Evolutionary conservation across 805 yeast genomes (phyloP), one percentile per base, ranked within the genome.

Genomic region (Nakazawaea molendinolei): DNA sequence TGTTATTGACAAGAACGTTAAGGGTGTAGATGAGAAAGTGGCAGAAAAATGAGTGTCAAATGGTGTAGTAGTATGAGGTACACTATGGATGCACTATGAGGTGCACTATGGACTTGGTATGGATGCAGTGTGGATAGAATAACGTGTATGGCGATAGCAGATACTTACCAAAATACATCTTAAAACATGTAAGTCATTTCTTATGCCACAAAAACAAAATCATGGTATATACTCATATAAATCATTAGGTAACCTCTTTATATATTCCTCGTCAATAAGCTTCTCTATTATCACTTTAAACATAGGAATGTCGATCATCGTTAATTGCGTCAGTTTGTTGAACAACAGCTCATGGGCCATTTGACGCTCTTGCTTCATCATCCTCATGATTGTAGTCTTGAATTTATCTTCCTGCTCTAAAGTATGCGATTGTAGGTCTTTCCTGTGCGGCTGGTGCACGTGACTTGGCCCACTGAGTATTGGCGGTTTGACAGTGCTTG

Each of bases 251-350:
- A 40, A 45, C 25, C 67, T 44, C 29, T 43, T 38, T n/a, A 65
- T 33, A 38, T 42, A 63, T 35, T 63, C 70, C 16, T 46, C 47
- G n/a, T 44, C 43, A 12, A 65, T 55, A 45, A 65, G 51, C 23
- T 46, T 41, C 37, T 65, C 68, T 17, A 65, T 49, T 16, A 48
- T 51, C 8, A 21, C 32, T 42, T 64, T 63, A 29, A 65, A 33
- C 14, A 57, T 60, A 9, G 29, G 39, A 8, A 60, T 38, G 4
- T 49, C 44, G 5, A 59, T 54, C 8, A 50, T 46, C 12, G 39
- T 38, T 12, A 49, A 51, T 19, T 53, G 38, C 1, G 20, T 29
- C 1, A 54, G 40, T 22, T 48, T 40, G 14, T 49, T 53, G 15
- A 65, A 36, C 23, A 65, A 49, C 9, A 52, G 57, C 2, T 51